phyloP scores from a whole-genome alignment of 2,329 filamentous ascomycete genomes.

The Beauveria sp. region DNA sequence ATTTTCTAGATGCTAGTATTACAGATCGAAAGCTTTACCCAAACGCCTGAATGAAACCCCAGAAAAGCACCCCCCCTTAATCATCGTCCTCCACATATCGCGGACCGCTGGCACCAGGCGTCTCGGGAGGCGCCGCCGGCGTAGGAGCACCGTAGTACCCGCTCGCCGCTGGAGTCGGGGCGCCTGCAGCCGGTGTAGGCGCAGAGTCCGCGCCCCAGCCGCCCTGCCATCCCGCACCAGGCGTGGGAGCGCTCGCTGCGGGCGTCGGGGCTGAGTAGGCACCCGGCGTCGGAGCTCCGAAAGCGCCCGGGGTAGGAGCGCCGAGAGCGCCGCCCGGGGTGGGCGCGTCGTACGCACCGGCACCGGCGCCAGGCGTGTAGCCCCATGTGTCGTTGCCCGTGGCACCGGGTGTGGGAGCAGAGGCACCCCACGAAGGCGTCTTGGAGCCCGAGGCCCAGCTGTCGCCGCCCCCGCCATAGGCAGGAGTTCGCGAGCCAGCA shows the following conservation, averaged over 20 bases:
- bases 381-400: conserved; percentile 54
- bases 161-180: conserved; percentile 62
- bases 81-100: conserved; percentile 49
- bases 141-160: conserved; percentile 51
- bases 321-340: conserved; percentile 53
- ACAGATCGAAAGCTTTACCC: conserved; percentile 2
- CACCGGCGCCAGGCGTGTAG: conserved; percentile 44
- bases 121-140: conserved; percentile 52
- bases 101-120: conserved; percentile 52
- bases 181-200: conserved; percentile 57
- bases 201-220: conserved; percentile 56
- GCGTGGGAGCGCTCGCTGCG: conserved; percentile 59
- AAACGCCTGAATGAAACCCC: conserved; percentile 1
- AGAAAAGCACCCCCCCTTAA: conserved; percentile 10
- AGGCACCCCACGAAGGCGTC: conserved; percentile 65
- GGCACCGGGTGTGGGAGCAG: conserved; percentile 51
- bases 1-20: conserved; percentile 6
- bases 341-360: conserved; percentile 58
- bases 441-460: conserved; percentile 63
- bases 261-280: conserved; percentile 59
- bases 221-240: conserved; percentile 54
- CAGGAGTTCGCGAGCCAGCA: conserved; percentile 61
- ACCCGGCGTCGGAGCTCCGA: conserved; percentile 66
- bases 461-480: conserved; percentile 48
- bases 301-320: conserved; percentile 53